Base-by-base conservation (phyloP, 2,329 filamentous ascomycete species). In the Hortaea werneckii region DNA sequence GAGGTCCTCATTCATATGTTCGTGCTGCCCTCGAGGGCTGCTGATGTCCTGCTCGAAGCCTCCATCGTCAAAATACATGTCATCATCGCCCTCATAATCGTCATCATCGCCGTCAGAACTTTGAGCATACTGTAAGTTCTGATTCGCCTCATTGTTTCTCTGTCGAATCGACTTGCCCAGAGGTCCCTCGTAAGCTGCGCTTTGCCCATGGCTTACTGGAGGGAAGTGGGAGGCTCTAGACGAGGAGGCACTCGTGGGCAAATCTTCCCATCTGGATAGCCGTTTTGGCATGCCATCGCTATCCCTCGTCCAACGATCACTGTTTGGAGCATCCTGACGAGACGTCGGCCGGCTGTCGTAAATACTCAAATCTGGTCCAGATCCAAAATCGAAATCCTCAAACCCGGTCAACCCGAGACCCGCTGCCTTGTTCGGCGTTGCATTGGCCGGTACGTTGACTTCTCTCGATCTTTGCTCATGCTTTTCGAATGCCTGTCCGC, bases 31-130 rank as follows among this genome's bases (percentile, higher is more conserved):
- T 20, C 46, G 43, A 8, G 49, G 38, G 26, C 43, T 43, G 34
- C 49, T 50, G 35, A 61, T 54, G 37, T 62, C 60, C 27, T 55
- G 44, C 34, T 58, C 59, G 34, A 65, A 61, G 11, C 58, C 58
- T 29, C 62, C 63, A 43, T 65, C 63, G 38, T 65, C 61, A 32
- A 63, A 66, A 43, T 66, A 66, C 57, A 62, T 60, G 43, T 63
- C 60, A 42, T 62, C 60, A 12, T 20, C 37, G n/a, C 38, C 10
- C 13, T 40, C 43, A 20, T 20, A 20, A 20, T 20, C 20, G 20
- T 20, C 20, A 32, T 7, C 37, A 7, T 44, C 46, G 13, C 6
- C 38, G 12, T 41, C 47, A 8, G 40, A 40, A 28, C 40, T 43
- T 13, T 29, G 40, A 5, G 42, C 51, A 29, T 52, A 47, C 35